Conservation (phyloP, 305 asterid genomes). For the Fraxinus paxiana region DNA sequence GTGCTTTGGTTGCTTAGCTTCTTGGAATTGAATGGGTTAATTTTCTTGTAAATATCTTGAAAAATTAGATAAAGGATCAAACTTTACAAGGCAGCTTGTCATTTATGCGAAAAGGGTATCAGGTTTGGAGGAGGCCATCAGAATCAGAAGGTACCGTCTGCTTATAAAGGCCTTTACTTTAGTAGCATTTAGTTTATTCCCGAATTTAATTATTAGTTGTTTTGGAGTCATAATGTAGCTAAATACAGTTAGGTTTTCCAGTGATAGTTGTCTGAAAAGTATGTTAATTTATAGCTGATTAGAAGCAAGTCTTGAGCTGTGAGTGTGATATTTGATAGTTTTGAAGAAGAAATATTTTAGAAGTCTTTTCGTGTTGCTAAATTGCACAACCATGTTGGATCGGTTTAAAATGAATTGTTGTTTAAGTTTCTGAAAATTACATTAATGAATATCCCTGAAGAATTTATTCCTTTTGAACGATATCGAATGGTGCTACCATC, state of each 20-base stretch:
- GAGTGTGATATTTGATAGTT: neutral
- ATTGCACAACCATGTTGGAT: neutral
- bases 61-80: slow-evolving; percentile 33
- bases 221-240: neutral
- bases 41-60: slow-evolving; percentile 16
- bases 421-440: neutral
- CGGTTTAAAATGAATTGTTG: neutral
- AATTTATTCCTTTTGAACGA: neutral
- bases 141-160: slow-evolving; percentile 60
- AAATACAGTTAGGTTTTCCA: neutral
- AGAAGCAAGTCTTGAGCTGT: neutral
- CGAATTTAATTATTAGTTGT: neutral
- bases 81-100: slow-evolving; percentile 35
- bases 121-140: slow-evolving; percentile 82
- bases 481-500: neutral
- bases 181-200: neutral
- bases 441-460: neutral
- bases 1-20: neutral
- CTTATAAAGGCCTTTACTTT: neutral
- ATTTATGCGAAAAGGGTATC: slow-evolving; percentile 65
- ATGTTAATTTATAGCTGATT: neutral
- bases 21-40: slow-evolving; percentile 22
- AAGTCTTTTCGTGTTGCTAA: neutral
- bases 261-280: neutral
- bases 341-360: neutral